Evolutionary conservation across 1,284 basidiomycete species (phyloP), one percentile per base, ranked within the genome.

Genomic region (Ustilago hordei): DNA sequence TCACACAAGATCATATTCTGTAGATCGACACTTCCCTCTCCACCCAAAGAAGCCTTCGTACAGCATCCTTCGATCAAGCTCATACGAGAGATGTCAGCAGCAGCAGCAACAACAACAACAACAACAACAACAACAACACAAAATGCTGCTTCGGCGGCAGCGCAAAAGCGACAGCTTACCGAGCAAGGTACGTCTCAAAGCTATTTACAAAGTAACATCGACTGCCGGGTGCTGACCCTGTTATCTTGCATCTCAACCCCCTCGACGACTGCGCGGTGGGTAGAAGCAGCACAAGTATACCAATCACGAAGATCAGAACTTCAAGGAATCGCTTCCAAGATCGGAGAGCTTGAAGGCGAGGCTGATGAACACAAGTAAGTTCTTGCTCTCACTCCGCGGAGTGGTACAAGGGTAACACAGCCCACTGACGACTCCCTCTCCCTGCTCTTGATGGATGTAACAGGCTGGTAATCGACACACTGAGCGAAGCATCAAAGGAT

Each of bases 401-500:
- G 12, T 17, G 34, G 5, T 23, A 60, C 13, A 17, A 36, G 8
- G 31, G 36, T 6, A 15, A 11, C 15, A 8, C 19, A 31, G 36
- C 2, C 23, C 9, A 39, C 54, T 45, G 31, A 60, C 41, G n/a
- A 19, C 8, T 9, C 19, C 8, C 15, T 39, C n/a, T 32, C n/a
- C 28, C 32, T n/a, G 19, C 15, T 4, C 36, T 8, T 60, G 8
- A 7, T 28, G 28, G 13, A 12, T 15, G 13, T 6, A 34, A 19
- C 80, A 98, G 95, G 48, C 89, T 99, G 17, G 97, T 99, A 9
- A 90, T 99, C 53, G 90, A 90, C 2, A 98, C 96, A 1, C 88
- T 99, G 34, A 88, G 93, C 48, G 89, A 88, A 36, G 80, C 81
- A 35, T 73, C 72, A 19, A 75, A 78, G 60, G 90, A 90, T 67